Base-by-base conservation (phyloP, 345 rosid genomes). In the Eucalyptus sp. region DNA sequence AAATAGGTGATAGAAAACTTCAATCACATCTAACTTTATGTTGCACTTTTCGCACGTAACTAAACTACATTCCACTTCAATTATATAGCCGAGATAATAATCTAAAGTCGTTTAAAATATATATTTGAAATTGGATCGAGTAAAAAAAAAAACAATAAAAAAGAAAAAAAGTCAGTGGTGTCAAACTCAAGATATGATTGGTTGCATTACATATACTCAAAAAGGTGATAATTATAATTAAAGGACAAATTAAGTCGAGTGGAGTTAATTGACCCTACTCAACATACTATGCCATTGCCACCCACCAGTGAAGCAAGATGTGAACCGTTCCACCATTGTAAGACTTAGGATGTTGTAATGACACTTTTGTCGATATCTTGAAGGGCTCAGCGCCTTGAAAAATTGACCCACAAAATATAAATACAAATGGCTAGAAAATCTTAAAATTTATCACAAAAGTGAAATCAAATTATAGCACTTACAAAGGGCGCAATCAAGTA, bases 321-420 rank as follows among this genome's bases (percentile, higher is more conserved):
- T 27, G n/a, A 27, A 60, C 66, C 66, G 3, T 27, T 27, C 37
- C 8, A 14, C 18, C 8, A 64, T 3, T 14, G 76, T 64, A 64
- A 15, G 76, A 13, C 76, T 64, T n/a, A 64, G 18, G 71, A 64
- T 64, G 76, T n/a, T n/a, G 5, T 4, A 15, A 14, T n/a, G 41
- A 64, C 4, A n/a, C 8, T 62, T 29, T 29, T 62, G 33, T 62
- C 5, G 14, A 62, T 62, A 62, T 62, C 13, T 27, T 6, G 7
- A 6, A 62, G 10, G 37, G 10, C 14, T n/a, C 1, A 7, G 10
- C 2, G 0, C 10, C 10, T n/a, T n/a, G 41, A 14, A 64, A 52
- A 52, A 18, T 52, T 52, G 58, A 20, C 58, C 58, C 58, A 52
- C 58, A 52, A 52, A 52, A 52, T 52, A 52, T 52, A 52, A 7